Base-by-base conservation (phyloP, 352 stramenopile species). In the Globisporangium nodosum region DNA sequence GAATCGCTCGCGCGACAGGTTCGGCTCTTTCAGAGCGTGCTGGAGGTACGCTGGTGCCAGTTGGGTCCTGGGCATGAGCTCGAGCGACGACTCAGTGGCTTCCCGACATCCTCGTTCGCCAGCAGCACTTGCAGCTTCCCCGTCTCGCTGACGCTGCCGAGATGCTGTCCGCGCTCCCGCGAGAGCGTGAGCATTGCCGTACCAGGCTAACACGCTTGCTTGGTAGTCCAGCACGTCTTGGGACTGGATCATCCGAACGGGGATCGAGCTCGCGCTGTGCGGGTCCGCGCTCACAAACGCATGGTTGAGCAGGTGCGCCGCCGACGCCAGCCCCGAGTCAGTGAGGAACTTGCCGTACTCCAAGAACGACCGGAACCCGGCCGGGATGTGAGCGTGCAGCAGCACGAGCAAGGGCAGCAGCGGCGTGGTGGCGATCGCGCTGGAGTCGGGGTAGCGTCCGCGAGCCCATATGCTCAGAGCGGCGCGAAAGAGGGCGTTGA, bases 321-420 rank as follows among this genome's bases (percentile, higher is more conserved):
- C 71, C 5, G 66, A 76, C n/a, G 65, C 58, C 1, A 70, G 61
- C 45, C 77, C 69, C 0, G 63, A 73, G 35, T 74, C 71, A 1
- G 74, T 55, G 9, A 90, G 56, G 52, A 77, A 91, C 54, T 78
- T 82, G 21, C 72, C 74, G 64, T 85, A 90, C 56, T 93, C 81
- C 40, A 89, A 52, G 40, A 91, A 87, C 15, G 64, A 76, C 2
- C 74, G 77, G 13, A 93, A 55, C 11, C 69, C 69, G 1, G 56
- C 58, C 11, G 76, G 62, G 53, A 87, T 70, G 5, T 65, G 63
- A 37, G 30, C 49, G 48, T 68, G 61, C 30, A 71, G 58, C 16
- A 65, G 60, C 27, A 82, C 54, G 47, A 85, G 52, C 54, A 82
- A n/a, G 18, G 27, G 51, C 39, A 86, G 52, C 37, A 75, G 48